A percentile compares a stretch with the other conserved stretches of the same genome.
Conservation (phyloP, 2,329 filamentous ascomycete genomes). For the Pseudogymnoascus sp. region DNA sequence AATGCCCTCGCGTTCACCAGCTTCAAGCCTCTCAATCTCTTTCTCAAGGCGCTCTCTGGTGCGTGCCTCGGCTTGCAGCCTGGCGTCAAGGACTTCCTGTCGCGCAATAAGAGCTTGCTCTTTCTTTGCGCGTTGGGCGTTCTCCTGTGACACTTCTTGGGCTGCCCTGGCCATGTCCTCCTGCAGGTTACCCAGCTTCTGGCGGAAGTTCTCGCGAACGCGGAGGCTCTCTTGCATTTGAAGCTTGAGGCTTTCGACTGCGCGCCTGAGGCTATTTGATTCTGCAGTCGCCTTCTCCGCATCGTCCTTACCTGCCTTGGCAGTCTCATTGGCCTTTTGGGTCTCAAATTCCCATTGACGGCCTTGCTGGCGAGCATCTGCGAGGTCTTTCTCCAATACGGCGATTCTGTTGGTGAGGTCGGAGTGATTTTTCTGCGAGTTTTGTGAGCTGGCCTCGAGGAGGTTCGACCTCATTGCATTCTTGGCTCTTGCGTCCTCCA, state of each 20-base stretch:
- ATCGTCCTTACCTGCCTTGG: conserved; percentile 53
- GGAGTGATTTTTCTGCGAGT: conserved; percentile 43
- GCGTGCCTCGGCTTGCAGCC: conserved; percentile 65
- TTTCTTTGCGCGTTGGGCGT: conserved; percentile 66
- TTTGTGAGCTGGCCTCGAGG: conserved; percentile 58
- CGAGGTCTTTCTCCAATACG: conserved; percentile 45
- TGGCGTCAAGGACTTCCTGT: conserved; percentile 70
- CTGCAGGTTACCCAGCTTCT: conserved; percentile 77
- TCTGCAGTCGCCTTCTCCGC: conserved; percentile 47
- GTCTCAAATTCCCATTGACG: conserved; percentile 54
- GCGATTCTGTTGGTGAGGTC: conserved; percentile 50
- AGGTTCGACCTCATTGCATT: conserved; percentile 53
- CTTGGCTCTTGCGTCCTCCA: conserved; percentile 49
- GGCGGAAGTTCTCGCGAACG: conserved; percentile 73
- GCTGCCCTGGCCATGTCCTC: conserved; percentile 76
- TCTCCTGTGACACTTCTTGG: conserved; percentile 74
- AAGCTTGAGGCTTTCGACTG: conserved; percentile 62
- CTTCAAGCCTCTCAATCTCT: conserved; percentile 58
- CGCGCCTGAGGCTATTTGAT: conserved; percentile 66
- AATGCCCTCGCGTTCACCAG: conserved; percentile 56
- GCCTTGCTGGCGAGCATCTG: conserved; percentile 46
- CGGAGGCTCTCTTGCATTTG: conserved; percentile 82
- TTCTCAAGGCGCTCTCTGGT: conserved; percentile 58
- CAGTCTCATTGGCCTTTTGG: conserved; percentile 54
- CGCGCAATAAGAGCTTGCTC: conserved; percentile 72